These are phyloP conservation scores for Myxozyma vanderwaltii DNA, from an alignment of 805 yeast species.

Conservation along the genomic window DNA sequence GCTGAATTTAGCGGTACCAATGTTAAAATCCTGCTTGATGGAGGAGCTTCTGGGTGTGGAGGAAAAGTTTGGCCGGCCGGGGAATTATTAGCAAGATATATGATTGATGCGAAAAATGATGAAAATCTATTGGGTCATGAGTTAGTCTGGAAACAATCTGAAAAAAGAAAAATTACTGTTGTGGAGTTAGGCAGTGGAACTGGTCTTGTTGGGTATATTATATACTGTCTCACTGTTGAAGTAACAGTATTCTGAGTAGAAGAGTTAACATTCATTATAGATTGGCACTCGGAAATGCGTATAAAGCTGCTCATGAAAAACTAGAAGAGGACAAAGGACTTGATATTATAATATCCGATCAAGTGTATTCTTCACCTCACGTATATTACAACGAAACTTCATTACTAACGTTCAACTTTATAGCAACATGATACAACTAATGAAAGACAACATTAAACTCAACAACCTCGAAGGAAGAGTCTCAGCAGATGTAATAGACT, in stretches of 20 bases:
- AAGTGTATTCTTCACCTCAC: slow-evolving; percentile 38
- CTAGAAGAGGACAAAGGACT: slow-evolving; percentile 36
- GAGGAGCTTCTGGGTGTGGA: slow-evolving; percentile 65
- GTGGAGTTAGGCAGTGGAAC: slow-evolving; percentile 63
- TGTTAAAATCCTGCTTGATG: slow-evolving; percentile 53
- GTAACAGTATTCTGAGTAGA: not conserved
- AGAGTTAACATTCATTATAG: slow-evolving; percentile 2
- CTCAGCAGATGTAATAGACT: slow-evolving; percentile 48
- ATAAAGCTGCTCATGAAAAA: slow-evolving; percentile 26
- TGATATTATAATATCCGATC: slow-evolving; percentile 54
- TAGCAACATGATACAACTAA: slow-evolving; percentile 49
- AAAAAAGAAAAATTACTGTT: slow-evolving; percentile 37
- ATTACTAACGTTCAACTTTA: not conserved
- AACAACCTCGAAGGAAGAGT: slow-evolving; percentile 47
- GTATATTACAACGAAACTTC: not conserved
- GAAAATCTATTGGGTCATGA: slow-evolving; percentile 14
- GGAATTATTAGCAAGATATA: slow-evolving; percentile 53
- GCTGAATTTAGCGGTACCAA: slow-evolving; percentile 17
- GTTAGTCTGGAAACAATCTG: slow-evolving; percentile 18
- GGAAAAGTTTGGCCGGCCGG: slow-evolving; percentile 67
- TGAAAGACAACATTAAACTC: slow-evolving; percentile 50
- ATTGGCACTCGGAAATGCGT: slow-evolving; percentile 41
- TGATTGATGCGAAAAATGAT: slow-evolving; percentile 39
- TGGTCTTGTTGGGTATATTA: slow-evolving; percentile 53
- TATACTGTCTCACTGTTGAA: not conserved